Base-by-base conservation (phyloP, 768 basidiomycete species). In the Lactifluus piperatus region DNA sequence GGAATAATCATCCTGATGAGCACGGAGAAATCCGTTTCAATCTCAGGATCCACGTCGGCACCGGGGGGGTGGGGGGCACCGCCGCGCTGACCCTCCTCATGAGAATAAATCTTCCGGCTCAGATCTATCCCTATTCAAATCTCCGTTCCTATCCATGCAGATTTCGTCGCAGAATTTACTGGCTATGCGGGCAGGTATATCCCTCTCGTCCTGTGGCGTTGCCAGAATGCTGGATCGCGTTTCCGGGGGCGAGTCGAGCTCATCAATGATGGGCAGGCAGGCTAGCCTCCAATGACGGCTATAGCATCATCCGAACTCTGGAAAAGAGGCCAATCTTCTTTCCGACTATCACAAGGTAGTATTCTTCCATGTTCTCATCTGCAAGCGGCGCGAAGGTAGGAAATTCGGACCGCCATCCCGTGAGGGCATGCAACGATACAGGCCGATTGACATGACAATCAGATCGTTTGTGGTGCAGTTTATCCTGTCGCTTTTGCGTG, bases 341-440 rank as follows among this genome's bases (percentile, higher is more conserved):
- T 3, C 30, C 30, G 73, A 5, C 71, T 5, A 89, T 80, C 24
- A 86, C 81, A 57, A 82, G 84, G 64, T 88, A 91, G 65, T 82
- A 89, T 36, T 80, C 79, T 47, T 76, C 74, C 29, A 77, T 64
- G 30, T 85, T 83, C 51, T 80, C 84, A 36, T 89, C 86, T 3
- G 72, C 70, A 51, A 91, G 71, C 0, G 88, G 88, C 2, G 85
- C 86, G 44, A 77, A 73, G 37, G 79, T 77, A 43, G 78, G 73
- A 71, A 94, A 94, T 67, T 89, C 84, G 13, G 72, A 67, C 89
- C 89, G 93, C 91, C 91, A 93, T 60, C 81, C 82, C 10, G 67
- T 72, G 46, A 93, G 74, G 0, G 79, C 76, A 0, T 71, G 58
- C 62, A 92, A 76, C 9, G 85, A 81, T 43, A 81, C 76, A 0